Base-by-base conservation (phyloP, 768 basidiomycete genomes). In the Sarcomyxa edulis region DNA sequence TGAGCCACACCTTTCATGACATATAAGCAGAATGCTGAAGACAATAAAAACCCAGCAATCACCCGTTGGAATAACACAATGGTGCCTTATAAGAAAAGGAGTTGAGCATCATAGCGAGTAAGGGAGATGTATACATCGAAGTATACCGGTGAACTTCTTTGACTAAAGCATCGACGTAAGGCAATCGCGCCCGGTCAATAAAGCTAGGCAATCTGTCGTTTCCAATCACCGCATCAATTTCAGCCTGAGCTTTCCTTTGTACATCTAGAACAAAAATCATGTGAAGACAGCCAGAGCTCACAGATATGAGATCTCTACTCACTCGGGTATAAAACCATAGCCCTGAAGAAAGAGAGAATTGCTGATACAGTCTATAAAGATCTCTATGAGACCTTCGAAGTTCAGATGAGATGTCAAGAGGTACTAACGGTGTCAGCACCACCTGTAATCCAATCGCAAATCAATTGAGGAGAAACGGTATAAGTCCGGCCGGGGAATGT, bases 361-460 rank as follows among this genome's bases (percentile, higher is more conserved):
- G 52, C 45, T 2, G 55, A 52, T 1, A 55, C 40, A 2, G 54
- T 59, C 32, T 35, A 20, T 37, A 43, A 20, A 42, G 10, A 45
- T 38, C 47, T 48, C n/a, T n/a, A 22, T 31, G 14, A 24, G 5
- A 9, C 7, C 2, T 24, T 15, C 4, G 11, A 24, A 21, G n/a
- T 16, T 19, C 7, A 24, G 20, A 7, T 28, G 15, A 10, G 7
- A 26, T 24, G 4, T 24, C 7, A n/a, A n/a, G n/a, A n/a, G n/a
- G n/a, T n/a, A n/a, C n/a, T n/a, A n/a, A 40, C 44, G 11, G 81
- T 84, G 48, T 85, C 83, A 24, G 72, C 64, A 47, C 80, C 80
- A 11, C 72, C 32, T 31, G 35, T n/a, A n/a, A n/a, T n/a, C n/a
- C n/a, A n/a, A n/a, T n/a, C n/a, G n/a, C n/a, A n/a, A n/a, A n/a